Evolutionary conservation across 148 eudicot species (phyloP).

Genomic region (Drosera capensis): DNA sequence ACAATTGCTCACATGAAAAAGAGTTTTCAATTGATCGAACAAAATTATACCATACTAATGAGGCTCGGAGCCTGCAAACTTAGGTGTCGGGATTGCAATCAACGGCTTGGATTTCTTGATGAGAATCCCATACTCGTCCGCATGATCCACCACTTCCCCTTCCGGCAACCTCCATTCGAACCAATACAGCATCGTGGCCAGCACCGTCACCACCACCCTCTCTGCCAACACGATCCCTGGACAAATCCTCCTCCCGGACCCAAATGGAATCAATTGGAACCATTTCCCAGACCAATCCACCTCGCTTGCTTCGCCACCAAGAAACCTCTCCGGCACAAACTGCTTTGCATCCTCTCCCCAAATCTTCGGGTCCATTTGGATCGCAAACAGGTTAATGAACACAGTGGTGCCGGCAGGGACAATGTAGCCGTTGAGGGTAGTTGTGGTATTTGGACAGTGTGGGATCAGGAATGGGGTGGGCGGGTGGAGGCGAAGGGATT

Average conservation of each 20-base stretch:
- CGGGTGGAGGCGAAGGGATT: slow-evolving; percentile 25
- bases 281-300: slow-evolving; percentile 20
- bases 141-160: slow-evolving; percentile 15
- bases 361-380: slow-evolving; percentile 20
- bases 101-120: slow-evolving; percentile 20
- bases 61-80: too few relatives aligned
- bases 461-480: slow-evolving; percentile 15
- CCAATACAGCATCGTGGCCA: slow-evolving; percentile 24
- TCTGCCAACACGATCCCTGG: slow-evolving; percentile 23
- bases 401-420: slow-evolving; percentile 14
- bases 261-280: slow-evolving; percentile 24
- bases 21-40: too few relatives aligned
- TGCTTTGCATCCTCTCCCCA: slow-evolving; percentile 16
- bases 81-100: slow-evolving; percentile 13
- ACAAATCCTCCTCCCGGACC: slow-evolving; percentile 36
- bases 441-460: slow-evolving; percentile 7
- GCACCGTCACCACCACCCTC: slow-evolving; percentile 10
- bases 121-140: slow-evolving; percentile 21
- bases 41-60: too few relatives aligned
- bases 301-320: neutral
- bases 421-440: slow-evolving; percentile 16
- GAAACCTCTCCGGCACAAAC: slow-evolving; percentile 28
- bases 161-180: slow-evolving; percentile 22
- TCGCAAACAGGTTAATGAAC: slow-evolving; percentile 12
- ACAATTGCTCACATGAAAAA: too few relatives aligned